phyloP scores from a whole-genome alignment of 352 stramenopile genomes.

The Phytopythium litorale region DNA sequence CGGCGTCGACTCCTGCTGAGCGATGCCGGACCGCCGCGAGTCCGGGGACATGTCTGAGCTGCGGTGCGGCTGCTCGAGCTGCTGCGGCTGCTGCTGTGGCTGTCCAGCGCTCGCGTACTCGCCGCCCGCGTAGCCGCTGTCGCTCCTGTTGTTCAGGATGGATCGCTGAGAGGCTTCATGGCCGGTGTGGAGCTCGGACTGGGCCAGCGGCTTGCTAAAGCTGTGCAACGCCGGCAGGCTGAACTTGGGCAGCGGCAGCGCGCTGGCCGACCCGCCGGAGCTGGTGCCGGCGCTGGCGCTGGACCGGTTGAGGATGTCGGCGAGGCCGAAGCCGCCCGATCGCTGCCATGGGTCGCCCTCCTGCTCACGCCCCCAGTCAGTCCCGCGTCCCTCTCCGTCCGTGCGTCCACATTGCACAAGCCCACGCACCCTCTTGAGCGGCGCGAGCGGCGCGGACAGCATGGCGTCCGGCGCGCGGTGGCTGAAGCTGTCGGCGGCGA shows the following conservation, averaged over 20 bases:
- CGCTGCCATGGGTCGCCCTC: conserved; percentile 72
- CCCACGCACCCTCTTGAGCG: conserved; percentile 34
- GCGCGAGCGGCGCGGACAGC: conserved; percentile 8
- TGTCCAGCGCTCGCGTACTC: neutral
- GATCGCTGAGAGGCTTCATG: conserved; percentile 21
- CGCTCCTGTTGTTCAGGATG: conserved; percentile 28
- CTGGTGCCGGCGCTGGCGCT: conserved; percentile 2
- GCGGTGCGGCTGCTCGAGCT: conserved; percentile 6
- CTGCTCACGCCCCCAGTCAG: conserved; percentile 21
- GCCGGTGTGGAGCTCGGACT: conserved; percentile 33
- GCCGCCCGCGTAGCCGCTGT: conserved; percentile 9
- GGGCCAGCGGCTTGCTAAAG: conserved; percentile 61
- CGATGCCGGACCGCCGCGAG: neutral
- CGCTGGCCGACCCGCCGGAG: conserved; percentile 2
- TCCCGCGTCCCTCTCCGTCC: neutral
- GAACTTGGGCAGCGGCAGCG: conserved; percentile 45
- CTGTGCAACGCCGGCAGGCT: conserved; percentile 75
- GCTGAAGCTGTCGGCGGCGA: conserved; percentile 25
- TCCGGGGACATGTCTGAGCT: conserved; percentile 26
- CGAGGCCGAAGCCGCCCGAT: conserved; percentile 69
- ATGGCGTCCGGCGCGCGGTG: conserved; percentile 10
- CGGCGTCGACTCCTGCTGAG: conserved; percentile 9
- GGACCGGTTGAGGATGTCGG: conserved; percentile 74
- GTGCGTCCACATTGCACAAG: too few species aligned
- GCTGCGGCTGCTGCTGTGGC: conserved; percentile 14